phyloP scores from a whole-genome alignment of 768 basidiomycete species.

The Phallus indusiatus region DNA sequence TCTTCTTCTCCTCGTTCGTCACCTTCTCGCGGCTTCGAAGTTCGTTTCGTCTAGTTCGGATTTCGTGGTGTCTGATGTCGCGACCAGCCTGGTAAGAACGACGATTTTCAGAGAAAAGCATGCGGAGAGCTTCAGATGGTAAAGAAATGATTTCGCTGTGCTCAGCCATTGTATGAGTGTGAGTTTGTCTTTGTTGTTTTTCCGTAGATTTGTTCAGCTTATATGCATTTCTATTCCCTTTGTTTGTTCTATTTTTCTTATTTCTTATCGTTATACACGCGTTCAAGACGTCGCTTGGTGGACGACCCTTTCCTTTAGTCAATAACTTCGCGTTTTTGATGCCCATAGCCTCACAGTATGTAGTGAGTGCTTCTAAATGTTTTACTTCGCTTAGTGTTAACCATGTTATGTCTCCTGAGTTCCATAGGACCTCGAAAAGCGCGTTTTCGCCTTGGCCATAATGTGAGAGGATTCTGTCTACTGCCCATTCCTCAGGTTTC shows the following conservation, averaged over 20 bases:
- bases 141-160: too few species aligned
- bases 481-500: conserved; percentile 13
- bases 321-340: conserved; percentile 3
- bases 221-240: not conserved
- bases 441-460: conserved; percentile 17
- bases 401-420: conserved; percentile 27
- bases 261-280: not conserved
- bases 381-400: conserved; percentile 18
- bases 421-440: conserved; percentile 26
- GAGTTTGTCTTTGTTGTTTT: too few species aligned
- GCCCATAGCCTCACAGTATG: conserved; percentile 25
- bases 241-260: not conserved
- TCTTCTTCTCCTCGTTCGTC: not conserved
- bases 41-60: not conserved
- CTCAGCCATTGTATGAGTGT: too few species aligned
- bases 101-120: too few species aligned
- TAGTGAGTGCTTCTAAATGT: conserved; percentile 15
- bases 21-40: not conserved
- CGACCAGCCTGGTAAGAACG: too few species aligned
- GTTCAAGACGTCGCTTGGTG: not conserved
- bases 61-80: not conserved
- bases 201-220: not conserved
- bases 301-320: not conserved
- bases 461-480: conserved; percentile 15
- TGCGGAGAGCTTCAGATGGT: too few species aligned